Percentiles rank a stretch among this genome's conserved stretches.
Evolutionary conservation across 306 rosid genomes (phyloP).

Genomic region (Ceratonia siliqua): DNA sequence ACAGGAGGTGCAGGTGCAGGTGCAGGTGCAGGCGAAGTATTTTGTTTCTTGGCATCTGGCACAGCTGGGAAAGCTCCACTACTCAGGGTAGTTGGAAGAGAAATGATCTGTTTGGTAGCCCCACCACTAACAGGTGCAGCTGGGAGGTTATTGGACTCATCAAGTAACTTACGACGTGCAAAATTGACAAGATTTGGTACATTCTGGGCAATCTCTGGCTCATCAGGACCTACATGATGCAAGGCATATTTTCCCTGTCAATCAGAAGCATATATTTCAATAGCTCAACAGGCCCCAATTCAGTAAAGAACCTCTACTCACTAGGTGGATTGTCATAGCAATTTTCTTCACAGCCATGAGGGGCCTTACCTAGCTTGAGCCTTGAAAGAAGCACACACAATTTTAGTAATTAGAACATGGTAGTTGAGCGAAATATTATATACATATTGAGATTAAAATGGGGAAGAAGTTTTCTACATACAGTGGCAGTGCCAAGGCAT

Average conservation of each 20-base stretch:
- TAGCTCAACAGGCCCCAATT: conserved; percentile 28
- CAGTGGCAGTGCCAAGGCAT: conserved; percentile 47
- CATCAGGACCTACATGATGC: conserved; percentile 50
- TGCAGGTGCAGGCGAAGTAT: conserved; percentile 41
- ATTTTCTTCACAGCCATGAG: conserved; percentile 33
- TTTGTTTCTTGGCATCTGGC: conserved; percentile 41
- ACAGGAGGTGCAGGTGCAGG: conserved; percentile 16
- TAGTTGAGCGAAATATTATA: conserved; percentile 21
- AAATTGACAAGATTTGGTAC: conserved; percentile 34
- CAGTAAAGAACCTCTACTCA: conserved; percentile 48
- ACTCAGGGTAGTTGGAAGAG: conserved; percentile 62
- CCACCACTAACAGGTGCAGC: conserved; percentile 59
- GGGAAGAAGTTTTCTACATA: conserved; percentile 39
- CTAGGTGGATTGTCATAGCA: conserved; percentile 42
- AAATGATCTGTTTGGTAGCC: conserved; percentile 40
- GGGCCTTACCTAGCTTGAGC: conserved; percentile 43
- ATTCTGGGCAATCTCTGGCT: conserved; percentile 32
- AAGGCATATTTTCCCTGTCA: conserved; percentile 25
- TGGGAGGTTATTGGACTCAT: conserved; percentile 67
- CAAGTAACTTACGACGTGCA: conserved; percentile 75
- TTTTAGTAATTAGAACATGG: conserved; percentile 32
- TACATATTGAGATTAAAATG: conserved; percentile 23
- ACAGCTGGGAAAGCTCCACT: conserved; percentile 88
- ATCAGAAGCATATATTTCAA: conserved; percentile 20
- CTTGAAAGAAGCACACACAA: conserved; percentile 47